Conservation (phyloP, 805 yeast species). For the Candida hispaniensis region DNA sequence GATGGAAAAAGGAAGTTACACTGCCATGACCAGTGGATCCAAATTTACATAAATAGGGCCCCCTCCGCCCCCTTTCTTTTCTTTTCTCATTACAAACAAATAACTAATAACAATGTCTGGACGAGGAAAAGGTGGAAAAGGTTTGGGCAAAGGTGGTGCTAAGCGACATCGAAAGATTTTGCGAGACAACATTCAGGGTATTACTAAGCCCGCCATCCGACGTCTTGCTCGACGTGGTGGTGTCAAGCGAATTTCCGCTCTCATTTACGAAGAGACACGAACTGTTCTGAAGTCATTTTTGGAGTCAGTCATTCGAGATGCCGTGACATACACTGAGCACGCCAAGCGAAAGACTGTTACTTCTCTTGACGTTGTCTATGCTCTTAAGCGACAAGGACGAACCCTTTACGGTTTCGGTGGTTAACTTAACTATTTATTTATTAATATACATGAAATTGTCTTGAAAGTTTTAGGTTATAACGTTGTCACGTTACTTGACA, state of each 20-base stretch:
- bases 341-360: slow-evolving; percentile 99
- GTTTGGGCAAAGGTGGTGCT: slow-evolving; percentile 99
- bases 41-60: slow-evolving; percentile 15
- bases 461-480: not conserved
- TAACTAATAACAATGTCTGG: slow-evolving; percentile 56
- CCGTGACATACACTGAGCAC: slow-evolving; percentile 99
- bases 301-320: slow-evolving; percentile 96
- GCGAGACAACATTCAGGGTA: slow-evolving; percentile 99
- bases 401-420: slow-evolving; percentile 99
- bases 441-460: slow-evolving; percentile 2
- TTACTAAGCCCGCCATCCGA: slow-evolving; percentile 99
- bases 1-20: slow-evolving; percentile 13
- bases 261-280: slow-evolving; percentile 98
- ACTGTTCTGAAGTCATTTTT: slow-evolving; percentile 91
- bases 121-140: slow-evolving; percentile 99
- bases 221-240: slow-evolving; percentile 99
- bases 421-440: slow-evolving; percentile 38
- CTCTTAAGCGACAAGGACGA: slow-evolving; percentile 99
- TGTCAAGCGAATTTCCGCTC: slow-evolving; percentile 99
- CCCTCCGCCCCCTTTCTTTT: not conserved
- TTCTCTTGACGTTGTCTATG: slow-evolving; percentile 96
- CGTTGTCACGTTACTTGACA: too few species aligned
- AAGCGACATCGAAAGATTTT: slow-evolving; percentile 99
- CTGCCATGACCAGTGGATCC: slow-evolving; percentile 6
- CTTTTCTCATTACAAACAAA: slow-evolving; percentile 5